Conservation (phyloP, 495 filamentous ascomycete species). For the Aspergillus bridgeri region DNA sequence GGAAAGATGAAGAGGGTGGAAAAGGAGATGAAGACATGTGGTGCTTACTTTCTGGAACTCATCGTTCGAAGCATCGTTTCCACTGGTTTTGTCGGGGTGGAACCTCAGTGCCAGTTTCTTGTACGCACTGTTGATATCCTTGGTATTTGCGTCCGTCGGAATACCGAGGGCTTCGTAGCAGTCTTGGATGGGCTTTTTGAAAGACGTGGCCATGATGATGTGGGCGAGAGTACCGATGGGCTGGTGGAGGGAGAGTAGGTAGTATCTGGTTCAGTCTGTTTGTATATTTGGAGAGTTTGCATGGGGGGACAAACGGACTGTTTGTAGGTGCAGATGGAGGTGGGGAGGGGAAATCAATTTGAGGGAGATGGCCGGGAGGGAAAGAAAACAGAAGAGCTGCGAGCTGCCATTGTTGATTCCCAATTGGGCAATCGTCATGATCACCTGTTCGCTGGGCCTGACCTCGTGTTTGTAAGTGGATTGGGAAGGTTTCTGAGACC, state of each 20-base stretch:
- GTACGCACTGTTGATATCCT: slow-evolving; percentile 44
- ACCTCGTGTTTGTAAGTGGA: background rate
- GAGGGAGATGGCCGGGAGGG: background rate
- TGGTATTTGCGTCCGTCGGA: slow-evolving; percentile 24
- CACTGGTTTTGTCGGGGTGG: slow-evolving; percentile 61
- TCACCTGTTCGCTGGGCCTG: background rate
- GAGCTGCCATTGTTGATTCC: background rate
- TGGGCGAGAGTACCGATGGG: background rate
- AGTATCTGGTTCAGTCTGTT: background rate
- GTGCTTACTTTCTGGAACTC: slow-evolving; percentile 41
- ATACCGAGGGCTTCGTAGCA: slow-evolving; percentile 41
- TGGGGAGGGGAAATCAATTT: background rate
- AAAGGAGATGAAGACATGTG: background rate
- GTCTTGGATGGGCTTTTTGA: slow-evolving; percentile 8
- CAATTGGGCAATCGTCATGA: background rate
- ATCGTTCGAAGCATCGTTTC: slow-evolving; percentile 33
- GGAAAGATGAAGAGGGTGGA: too few relatives aligned
- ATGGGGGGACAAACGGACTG: background rate
- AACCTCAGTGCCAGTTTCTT: slow-evolving; percentile 50
- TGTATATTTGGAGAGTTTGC: background rate
- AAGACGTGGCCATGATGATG: background rate
- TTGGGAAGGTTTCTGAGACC: background rate
- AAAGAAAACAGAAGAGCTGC: background rate
- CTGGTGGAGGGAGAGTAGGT: background rate
- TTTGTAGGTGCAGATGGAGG: background rate